Conservation (phyloP, 257 asterid genomes). For the Przewalskia tangutica region DNA sequence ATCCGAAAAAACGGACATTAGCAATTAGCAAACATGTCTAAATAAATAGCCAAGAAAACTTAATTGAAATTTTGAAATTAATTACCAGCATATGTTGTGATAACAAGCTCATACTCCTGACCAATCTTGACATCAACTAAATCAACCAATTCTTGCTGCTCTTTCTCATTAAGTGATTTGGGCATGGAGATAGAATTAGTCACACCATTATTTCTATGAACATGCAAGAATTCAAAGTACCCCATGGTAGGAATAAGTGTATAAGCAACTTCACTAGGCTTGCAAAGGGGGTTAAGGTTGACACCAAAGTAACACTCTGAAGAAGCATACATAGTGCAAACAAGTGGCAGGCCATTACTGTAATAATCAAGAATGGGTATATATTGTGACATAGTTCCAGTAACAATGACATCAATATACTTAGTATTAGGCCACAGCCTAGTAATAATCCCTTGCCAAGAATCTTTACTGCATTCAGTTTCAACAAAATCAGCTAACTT, state of each 20-base stretch:
- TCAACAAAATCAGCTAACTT: constrained; percentile 52
- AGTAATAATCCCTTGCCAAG: constrained; percentile 76
- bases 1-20: too few relatives aligned
- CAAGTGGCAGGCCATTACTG: constrained; percentile 77
- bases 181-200: constrained; percentile 28
- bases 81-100: constrained; percentile 85
- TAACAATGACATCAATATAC: constrained; percentile 79
- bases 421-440: constrained; percentile 86
- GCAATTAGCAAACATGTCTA: neutral
- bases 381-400: constrained; percentile 94
- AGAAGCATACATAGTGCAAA: constrained; percentile 90
- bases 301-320: constrained; percentile 88
- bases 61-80: neutral
- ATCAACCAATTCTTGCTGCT: constrained; percentile 57
- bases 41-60: neutral
- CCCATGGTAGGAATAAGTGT: constrained; percentile 82
- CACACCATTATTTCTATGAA: constrained; percentile 34
- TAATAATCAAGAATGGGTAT: constrained; percentile 79
- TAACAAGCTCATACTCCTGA: constrained; percentile 82
- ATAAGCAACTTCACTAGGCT: constrained; percentile 68
- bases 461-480: constrained; percentile 39
- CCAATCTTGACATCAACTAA: constrained; percentile 71
- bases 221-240: constrained; percentile 77
- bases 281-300: constrained; percentile 73
- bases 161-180: constrained; percentile 48